Evolutionary conservation across 768 basidiomycete genomes (phyloP), one percentile per base, ranked within the genome.

Genomic region (Leccinum incarnatum): DNA sequence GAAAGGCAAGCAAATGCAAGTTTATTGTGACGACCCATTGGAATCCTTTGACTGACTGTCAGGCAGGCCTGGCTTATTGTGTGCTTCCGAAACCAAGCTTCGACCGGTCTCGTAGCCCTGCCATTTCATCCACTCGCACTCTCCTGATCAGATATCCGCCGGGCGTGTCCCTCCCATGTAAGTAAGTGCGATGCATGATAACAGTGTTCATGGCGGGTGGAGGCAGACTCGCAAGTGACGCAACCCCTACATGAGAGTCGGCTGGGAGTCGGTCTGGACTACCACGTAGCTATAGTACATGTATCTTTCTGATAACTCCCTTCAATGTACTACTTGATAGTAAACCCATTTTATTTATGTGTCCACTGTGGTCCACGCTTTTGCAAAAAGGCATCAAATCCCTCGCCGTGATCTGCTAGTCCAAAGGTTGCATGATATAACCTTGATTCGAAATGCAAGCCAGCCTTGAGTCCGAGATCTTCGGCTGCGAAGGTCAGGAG

Each of bases 401-500:
- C 79, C 63, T 80, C 79, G 42, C 69, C 68, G 62, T 78, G 78
- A 61, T 81, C 80, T 21, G 64, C 68, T 36, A 82, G 79, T n/a
- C 78, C 78, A 63, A 83, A 83, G 8, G 80, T 72, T 45, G 74
- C 68, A 61, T 83, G 80, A 72, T 83, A 83, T 21, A 83, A 66
- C 47, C 79, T 66, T 52, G 80, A 69, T 62, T 83, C 82, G 56
- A 80, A 74, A 45, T 72, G 73, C 23, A 83, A 67, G 2, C 82
- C 82, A 49, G 77, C 72, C 45, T 69, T 71, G 14, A 83, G 67
- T 6, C 78, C 74, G 6, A 82, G 67, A 55, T 83, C 80, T 55
- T 79, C 75, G 8, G 80, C 82, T 81, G 62, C 15, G 4, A 50
- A 34, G 3, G 8, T 29, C 17, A 9, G 5, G 10, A 23, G 10